These are phyloP conservation scores for Rubia peregrina DNA, from an alignment of 305 asterid genomes.

Conservation along the genomic window DNA sequence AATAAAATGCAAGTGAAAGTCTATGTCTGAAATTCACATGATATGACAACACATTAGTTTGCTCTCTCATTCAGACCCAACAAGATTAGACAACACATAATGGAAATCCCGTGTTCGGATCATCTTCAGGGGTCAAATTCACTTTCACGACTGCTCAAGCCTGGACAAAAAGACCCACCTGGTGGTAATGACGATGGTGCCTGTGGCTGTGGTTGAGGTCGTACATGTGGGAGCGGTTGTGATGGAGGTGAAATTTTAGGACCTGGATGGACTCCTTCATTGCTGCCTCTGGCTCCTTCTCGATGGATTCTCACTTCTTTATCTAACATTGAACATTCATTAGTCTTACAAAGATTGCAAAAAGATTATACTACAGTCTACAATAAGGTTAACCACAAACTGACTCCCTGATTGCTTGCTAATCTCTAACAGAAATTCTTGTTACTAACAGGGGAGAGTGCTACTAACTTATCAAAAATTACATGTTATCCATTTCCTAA, in stretches of 20 bases:
- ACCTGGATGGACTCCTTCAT: conserved; percentile 30
- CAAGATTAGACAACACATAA: not conserved
- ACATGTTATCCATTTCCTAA: not conserved
- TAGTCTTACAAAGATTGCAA: not conserved
- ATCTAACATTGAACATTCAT: conserved; percentile 23
- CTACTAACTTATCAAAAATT: not conserved
- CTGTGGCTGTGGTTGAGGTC: conserved; percentile 25
- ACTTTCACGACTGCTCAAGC: not conserved
- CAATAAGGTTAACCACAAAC: not conserved
- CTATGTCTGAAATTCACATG: not conserved
- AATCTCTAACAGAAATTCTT: not conserved
- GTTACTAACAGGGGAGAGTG: not conserved
- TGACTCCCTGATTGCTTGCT: no score
- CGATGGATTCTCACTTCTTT: conserved; percentile 39
- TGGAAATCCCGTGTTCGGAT: not conserved
- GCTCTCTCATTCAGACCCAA: not conserved
- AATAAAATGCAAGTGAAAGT: not conserved
- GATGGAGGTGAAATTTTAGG: conserved; percentile 32
- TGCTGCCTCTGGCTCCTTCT: conserved; percentile 30
- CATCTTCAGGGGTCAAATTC: not conserved
- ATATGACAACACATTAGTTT: no score
- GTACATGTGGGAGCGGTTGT: conserved; percentile 35
- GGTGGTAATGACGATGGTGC: conserved; percentile 34
- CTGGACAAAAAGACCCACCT: conserved; percentile 36
- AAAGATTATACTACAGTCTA: not conserved